Base-by-base conservation (phyloP, 352 stramenopile species). In the Globisporangium yorkense region DNA sequence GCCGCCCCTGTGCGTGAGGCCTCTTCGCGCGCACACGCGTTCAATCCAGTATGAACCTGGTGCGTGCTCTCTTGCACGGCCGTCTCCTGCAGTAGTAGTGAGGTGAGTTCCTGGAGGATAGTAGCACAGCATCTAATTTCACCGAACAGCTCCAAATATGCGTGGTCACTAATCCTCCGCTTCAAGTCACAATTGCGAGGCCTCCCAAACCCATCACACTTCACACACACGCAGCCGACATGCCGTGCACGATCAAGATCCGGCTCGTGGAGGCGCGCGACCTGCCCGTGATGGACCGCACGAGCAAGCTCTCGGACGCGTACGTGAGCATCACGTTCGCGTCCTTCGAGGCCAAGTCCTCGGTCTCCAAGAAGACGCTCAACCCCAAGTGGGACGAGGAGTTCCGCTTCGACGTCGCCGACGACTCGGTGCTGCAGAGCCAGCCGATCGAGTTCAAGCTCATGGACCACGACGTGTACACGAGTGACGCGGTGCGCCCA, bases 341-440 rank as follows among this genome's bases (percentile, higher is more conserved):
- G 39, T 88, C 75, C 62, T 92, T 96, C 56, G 75, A 91, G 53
- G 84, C 92, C 72, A 89, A 92, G 65, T 97, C 91, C 24, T 86
- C 72, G 8, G 87, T 97, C 10, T 95, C 82, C 58, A 87, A 92
- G 65, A 97, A 97, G 77, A 97, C 88, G 44, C 72, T 98, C 8
- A 95, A 98, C 76, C 97, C 97, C n/a, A 80, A 89, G 20, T 99
- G 94, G 92, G 92, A 98, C 67, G 94, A 99, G 68, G 96, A 99
- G 67, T 99, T 99, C 70, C 89, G 96, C 61, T 99, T 99, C 68
- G 96, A 99, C 59, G 94, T 99, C 44, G 89, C 91, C 20, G 96
- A 99, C 71, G 97, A 99, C 76, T 97, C 91, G 18, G 77, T 99
- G 24, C 72, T 99, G 29, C 96, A 99, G 79, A 97, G 98, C 68